Percentiles rank a stretch among this genome's conserved stretches.
phyloP scores from a whole-genome alignment of 2,329 filamentous ascomycete species.

The Fragosphaeria purpurea region DNA sequence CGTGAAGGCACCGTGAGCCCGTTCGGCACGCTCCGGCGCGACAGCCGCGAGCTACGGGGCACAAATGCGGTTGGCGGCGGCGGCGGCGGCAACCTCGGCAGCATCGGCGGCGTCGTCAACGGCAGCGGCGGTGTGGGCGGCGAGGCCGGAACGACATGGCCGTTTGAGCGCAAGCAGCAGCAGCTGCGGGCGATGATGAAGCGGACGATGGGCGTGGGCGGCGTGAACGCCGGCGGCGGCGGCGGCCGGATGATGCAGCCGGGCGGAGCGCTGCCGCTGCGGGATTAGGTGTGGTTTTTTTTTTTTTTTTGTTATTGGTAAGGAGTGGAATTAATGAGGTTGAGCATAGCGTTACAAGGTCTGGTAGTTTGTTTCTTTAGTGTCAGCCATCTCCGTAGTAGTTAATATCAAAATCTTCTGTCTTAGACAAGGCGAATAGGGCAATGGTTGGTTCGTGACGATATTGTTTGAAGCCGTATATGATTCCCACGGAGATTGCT shows the following conservation, averaged over 20 bases:
- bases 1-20: constrained; percentile 24
- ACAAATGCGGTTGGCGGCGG: background rate
- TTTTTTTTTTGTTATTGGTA: background rate
- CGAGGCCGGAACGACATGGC: constrained; percentile 4
- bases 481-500: too few relatives aligned
- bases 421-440: too few relatives aligned
- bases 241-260: constrained; percentile 7
- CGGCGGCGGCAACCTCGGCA: background rate
- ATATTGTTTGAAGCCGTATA: too few relatives aligned
- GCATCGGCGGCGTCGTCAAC: background rate
- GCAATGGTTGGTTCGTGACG: too few relatives aligned
- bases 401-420: too few relatives aligned
- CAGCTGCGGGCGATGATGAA: constrained; percentile 5
- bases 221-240: constrained; percentile 11
- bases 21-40: constrained; percentile 20
- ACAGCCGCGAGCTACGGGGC: background rate
- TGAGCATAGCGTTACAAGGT: too few relatives aligned
- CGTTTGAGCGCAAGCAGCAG: constrained; percentile 7
- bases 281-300: background rate
- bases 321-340: too few relatives aligned
- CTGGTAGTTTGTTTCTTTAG: too few relatives aligned
- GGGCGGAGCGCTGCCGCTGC: constrained; percentile 6
- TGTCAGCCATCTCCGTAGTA: too few relatives aligned
- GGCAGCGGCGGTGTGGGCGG: background rate
- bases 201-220: constrained; percentile 10